Conservation (phyloP, 768 basidiomycete species). For the Hypholoma fasciculare region DNA sequence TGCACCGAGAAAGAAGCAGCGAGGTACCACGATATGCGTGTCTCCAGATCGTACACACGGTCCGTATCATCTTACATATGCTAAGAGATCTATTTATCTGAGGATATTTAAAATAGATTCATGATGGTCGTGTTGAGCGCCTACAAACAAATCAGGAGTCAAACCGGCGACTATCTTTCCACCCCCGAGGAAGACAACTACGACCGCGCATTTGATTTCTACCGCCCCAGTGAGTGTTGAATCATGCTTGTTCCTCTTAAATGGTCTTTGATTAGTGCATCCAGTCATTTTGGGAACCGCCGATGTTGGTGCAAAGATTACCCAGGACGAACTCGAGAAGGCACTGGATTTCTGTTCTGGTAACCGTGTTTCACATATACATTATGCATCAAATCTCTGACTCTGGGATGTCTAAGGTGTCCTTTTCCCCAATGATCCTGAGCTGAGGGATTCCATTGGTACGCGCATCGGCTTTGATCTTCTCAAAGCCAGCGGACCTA, state of each 20-base stretch:
- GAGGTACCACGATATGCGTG: constrained; percentile 34
- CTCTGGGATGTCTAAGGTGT: neutral
- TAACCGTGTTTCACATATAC: neutral
- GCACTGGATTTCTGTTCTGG: neutral
- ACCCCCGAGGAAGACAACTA: constrained; percentile 47
- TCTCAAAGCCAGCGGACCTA: neutral
- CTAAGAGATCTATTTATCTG: neutral
- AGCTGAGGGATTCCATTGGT: constrained; percentile 1
- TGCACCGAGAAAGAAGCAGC: constrained; percentile 27
- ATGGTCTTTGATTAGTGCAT: neutral
- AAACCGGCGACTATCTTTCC: constrained; percentile 36
- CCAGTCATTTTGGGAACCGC: constrained; percentile 1
- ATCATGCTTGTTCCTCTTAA: neutral
- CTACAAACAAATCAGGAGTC: constrained; percentile 50
- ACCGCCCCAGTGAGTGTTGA: constrained; percentile 36
- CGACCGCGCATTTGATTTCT: constrained; percentile 46
- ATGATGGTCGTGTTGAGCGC: constrained; percentile 50
- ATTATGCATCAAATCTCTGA: neutral
- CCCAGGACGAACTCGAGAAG: constrained; percentile 2
- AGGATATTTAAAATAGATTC: constrained; percentile 29
- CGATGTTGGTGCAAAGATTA: constrained; percentile 1
- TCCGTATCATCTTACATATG: constrained; percentile 3
- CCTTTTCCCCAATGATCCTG: neutral
- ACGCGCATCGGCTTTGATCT: constrained; percentile 3
- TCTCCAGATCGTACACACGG: constrained; percentile 36